Evolutionary conservation across 306 rosid species (phyloP).

Genomic region (Adenanthera pavonina): DNA sequence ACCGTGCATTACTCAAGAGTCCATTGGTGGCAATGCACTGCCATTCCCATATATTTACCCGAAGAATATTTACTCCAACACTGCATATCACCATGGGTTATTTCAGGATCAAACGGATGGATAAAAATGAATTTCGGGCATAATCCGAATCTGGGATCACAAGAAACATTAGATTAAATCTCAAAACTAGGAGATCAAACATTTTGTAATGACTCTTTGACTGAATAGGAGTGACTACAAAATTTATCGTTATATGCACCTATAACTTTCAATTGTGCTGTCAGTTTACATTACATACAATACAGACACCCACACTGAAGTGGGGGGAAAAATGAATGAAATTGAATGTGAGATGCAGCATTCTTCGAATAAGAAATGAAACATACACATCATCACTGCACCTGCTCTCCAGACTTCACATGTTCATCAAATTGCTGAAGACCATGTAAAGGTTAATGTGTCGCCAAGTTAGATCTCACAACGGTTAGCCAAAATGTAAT

Average conservation of each 20-base stretch:
- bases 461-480: slow-evolving; percentile 10
- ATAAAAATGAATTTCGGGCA: not conserved
- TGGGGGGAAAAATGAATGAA: slow-evolving; percentile 58
- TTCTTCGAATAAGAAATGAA: slow-evolving; percentile 30
- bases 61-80: not conserved
- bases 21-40: not conserved
- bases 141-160: not conserved
- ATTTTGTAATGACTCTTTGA: not conserved
- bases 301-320: slow-evolving; percentile 41
- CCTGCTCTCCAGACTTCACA: slow-evolving; percentile 36
- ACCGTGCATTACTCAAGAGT: not conserved
- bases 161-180: not conserved
- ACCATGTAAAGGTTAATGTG: slow-evolving; percentile 18
- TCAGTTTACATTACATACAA: slow-evolving; percentile 42
- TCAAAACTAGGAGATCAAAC: slow-evolving; percentile 14
- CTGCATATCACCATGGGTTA: not conserved
- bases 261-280: slow-evolving; percentile 34
- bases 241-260: slow-evolving; percentile 32
- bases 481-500: slow-evolving; percentile 61
- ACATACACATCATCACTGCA: slow-evolving; percentile 16
- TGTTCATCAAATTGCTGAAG: slow-evolving; percentile 32
- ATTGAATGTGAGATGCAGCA: slow-evolving; percentile 42
- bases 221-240: not conserved
- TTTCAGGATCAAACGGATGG: not conserved
- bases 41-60: not conserved